These are phyloP conservation scores for Colletotrichum paranaense DNA, from an alignment of 2,329 filamentous ascomycete genomes.

Conservation along the genomic window DNA sequence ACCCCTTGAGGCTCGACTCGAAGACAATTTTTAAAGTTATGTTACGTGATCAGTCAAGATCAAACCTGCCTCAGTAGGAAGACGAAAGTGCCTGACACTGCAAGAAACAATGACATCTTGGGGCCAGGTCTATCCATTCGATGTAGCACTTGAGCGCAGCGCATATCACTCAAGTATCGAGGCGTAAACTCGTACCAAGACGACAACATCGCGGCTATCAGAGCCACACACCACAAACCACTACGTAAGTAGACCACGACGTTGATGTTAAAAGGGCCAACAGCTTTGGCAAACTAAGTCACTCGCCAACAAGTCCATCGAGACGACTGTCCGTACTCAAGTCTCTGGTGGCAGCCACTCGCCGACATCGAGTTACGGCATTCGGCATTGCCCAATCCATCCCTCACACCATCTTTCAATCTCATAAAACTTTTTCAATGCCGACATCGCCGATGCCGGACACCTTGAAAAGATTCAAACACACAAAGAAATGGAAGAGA, in stretches of 20 bases:
- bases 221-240: too few relatives aligned
- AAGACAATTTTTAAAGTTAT: background rate
- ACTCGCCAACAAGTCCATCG: background rate
- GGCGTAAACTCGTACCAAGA: too few relatives aligned
- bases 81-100: background rate
- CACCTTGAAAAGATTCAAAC: background rate
- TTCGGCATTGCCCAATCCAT: background rate
- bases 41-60: background rate
- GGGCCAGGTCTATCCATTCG: background rate
- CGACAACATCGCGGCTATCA: background rate
- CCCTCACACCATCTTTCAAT: background rate
- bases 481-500: background rate
- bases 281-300: background rate
- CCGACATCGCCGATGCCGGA: background rate
- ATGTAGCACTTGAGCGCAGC: background rate
- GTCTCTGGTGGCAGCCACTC: too few relatives aligned
- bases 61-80: background rate
- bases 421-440: background rate
- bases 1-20: background rate
- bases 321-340: background rate
- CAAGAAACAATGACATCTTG: background rate
- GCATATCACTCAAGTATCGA: background rate
- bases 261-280: background rate
- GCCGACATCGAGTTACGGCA: background rate
- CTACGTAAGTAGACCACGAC: background rate